A percentile compares a stretch with the other conserved stretches of the same genome.
Conservation (phyloP, 352 stramenopile genomes). For the Phytophthora macrochlamydospora region DNA sequence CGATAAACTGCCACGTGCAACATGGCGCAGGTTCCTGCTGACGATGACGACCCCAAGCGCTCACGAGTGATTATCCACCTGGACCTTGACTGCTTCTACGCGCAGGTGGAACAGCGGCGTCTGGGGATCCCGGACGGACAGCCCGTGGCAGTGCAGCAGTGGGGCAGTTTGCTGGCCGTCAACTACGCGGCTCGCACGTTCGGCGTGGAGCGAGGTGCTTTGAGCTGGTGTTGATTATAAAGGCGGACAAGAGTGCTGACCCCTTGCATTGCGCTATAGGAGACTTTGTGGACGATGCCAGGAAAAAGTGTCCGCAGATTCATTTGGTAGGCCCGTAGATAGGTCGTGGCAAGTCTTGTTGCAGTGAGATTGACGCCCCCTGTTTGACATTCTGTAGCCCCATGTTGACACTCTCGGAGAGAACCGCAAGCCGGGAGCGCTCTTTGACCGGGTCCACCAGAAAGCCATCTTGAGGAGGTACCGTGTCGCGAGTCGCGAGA, state of each 20-base stretch:
- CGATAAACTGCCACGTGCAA: too few species aligned
- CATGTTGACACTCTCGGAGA: constrained; percentile 85
- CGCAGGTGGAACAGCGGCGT: constrained; percentile 80
- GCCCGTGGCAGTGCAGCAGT: constrained; percentile 85
- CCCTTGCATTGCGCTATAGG: constrained; percentile 27
- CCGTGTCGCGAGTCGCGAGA: constrained; percentile 75
- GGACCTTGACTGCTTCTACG: constrained; percentile 91
- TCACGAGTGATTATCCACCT: constrained; percentile 83
- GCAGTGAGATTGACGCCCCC: background rate
- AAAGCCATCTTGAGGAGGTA: constrained; percentile 85
- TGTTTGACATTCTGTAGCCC: constrained; percentile 43
- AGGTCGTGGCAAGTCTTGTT: constrained; percentile 9
- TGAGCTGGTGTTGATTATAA: background rate
- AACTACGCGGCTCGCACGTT: constrained; percentile 84
- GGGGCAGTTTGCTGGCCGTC: constrained; percentile 81
- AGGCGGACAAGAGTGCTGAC: too few species aligned
- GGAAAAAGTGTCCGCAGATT: constrained; percentile 81
- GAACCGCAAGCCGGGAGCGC: constrained; percentile 63
- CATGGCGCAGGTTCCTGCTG: background rate
- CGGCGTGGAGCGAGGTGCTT: constrained; percentile 60
- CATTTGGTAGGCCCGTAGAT: constrained; percentile 54
- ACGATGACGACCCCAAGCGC: background rate
- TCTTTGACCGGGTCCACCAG: constrained; percentile 77
- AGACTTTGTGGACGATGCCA: constrained; percentile 58
- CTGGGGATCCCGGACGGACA: constrained; percentile 66